Conservation (phyloP, 2,329 filamentous ascomycete species). For the Colletotrichum gigasporum region DNA sequence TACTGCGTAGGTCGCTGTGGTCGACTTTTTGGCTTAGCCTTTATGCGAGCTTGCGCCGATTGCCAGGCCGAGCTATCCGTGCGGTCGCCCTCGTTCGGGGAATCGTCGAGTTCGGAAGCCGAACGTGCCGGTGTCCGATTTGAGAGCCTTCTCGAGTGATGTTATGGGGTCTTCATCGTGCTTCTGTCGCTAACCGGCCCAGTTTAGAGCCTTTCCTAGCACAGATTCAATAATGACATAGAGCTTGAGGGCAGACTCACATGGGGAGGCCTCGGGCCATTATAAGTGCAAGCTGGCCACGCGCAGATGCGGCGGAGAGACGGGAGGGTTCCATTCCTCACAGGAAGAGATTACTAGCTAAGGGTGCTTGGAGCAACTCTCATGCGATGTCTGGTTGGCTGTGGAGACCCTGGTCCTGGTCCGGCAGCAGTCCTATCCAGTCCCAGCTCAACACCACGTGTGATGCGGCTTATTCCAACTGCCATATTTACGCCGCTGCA, state of each 20-base stretch:
- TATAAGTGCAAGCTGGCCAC: too few species aligned
- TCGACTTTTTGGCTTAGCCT: too few species aligned
- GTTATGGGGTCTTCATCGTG: background rate
- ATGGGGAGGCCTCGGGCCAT: too few species aligned
- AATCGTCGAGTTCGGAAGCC: slow-evolving; percentile 1
- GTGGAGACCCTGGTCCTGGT: background rate
- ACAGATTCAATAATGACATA: too few species aligned
- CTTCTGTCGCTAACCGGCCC: background rate
- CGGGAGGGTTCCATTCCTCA: too few species aligned
- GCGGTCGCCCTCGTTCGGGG: background rate
- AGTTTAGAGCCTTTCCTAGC: too few species aligned
- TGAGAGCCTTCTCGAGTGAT: background rate
- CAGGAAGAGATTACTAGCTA: too few species aligned
- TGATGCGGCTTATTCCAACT: background rate
- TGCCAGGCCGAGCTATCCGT: slow-evolving; percentile 17
- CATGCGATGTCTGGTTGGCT: background rate
- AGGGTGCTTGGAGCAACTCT: background rate
- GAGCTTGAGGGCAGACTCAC: too few species aligned
- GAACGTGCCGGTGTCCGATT: background rate
- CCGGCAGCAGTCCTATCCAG: background rate
- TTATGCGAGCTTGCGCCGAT: too few species aligned
- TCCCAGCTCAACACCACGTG: background rate
- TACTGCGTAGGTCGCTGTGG: too few species aligned
- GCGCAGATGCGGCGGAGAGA: too few species aligned
- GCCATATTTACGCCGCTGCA: background rate